Conservation (phyloP, 108 stramenopile genomes). For the Cylindrotheca closterium region DNA sequence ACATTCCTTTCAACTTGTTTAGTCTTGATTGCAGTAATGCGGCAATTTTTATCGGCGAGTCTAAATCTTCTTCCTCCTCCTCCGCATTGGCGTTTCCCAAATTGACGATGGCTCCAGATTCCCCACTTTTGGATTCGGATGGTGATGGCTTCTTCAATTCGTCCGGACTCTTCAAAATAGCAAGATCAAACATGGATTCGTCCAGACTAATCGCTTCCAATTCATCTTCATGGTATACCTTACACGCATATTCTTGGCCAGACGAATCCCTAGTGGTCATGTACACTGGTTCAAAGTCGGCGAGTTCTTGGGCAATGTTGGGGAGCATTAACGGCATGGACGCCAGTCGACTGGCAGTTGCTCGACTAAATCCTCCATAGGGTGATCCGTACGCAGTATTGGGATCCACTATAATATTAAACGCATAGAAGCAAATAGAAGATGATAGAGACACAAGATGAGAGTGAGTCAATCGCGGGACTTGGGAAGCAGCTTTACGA, state of each 20-base stretch:
- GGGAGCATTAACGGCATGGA: constrained; percentile 60
- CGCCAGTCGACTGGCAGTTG: constrained; percentile 68
- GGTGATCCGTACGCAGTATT: constrained; percentile 66
- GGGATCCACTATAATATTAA: constrained; percentile 17
- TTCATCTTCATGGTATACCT: constrained; percentile 73
- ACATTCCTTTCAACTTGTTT: constrained; percentile 44
- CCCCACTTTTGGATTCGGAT: not conserved
- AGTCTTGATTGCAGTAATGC: constrained; percentile 22
- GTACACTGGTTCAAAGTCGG: constrained; percentile 39
- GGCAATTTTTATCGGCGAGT: not conserved
- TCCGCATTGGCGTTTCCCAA: not conserved
- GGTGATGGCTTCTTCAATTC: constrained; percentile 6
- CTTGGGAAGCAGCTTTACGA: too few species aligned
- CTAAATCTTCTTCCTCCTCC: constrained; percentile 3
- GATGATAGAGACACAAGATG: too few species aligned
- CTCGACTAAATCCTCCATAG: constrained; percentile 77
- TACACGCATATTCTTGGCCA: constrained; percentile 67
- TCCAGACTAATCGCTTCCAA: constrained; percentile 48
- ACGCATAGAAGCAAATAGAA: too few species aligned
- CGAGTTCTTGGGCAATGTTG: constrained; percentile 17
- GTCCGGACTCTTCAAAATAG: not conserved
- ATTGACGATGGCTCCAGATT: not conserved
- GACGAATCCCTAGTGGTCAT: constrained; percentile 52
- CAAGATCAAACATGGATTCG: constrained; percentile 57
- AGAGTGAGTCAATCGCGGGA: too few species aligned